Percentiles rank a stretch among this genome's conserved stretches.
These are phyloP conservation scores for Gymnopilus junonius DNA, from an alignment of 768 basidiomycete genomes.

Conservation along the genomic window DNA sequence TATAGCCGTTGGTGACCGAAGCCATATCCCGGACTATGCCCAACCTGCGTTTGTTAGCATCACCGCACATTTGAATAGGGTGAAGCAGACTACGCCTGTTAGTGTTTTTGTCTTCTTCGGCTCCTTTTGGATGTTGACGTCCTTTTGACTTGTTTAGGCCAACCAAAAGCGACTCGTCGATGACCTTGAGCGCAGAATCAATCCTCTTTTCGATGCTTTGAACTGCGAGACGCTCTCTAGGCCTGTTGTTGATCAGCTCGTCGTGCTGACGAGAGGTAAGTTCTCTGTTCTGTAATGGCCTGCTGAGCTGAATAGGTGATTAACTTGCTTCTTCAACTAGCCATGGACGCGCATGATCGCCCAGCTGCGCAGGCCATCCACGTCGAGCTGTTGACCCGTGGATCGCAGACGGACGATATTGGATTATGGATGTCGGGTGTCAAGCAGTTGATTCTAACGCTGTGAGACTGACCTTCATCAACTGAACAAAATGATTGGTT, in stretches of 20 bases:
- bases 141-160: background rate
- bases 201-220: constrained; percentile 86
- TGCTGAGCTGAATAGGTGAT: background rate
- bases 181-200: constrained; percentile 86
- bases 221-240: constrained; percentile 85
- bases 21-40: constrained; percentile 82
- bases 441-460: constrained; percentile 82
- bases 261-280: constrained; percentile 75
- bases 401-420: constrained; percentile 83
- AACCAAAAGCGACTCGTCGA: constrained; percentile 66
- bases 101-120: constrained; percentile 31
- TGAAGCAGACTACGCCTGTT: constrained; percentile 81
- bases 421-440: constrained; percentile 87
- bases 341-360: constrained; percentile 81
- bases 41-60: constrained; percentile 71
- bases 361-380: constrained; percentile 82
- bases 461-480: constrained; percentile 37
- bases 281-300: background rate
- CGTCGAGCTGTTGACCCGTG: constrained; percentile 81
- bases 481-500: background rate
- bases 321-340: constrained; percentile 41
- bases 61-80: constrained; percentile 58
- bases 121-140: background rate
- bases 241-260: constrained; percentile 70
- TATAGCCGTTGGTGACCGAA: constrained; percentile 86